Evolutionary conservation across 169 alveolate genomes (phyloP).

Genomic region (Pseudocohnilembus persalinus): DNA sequence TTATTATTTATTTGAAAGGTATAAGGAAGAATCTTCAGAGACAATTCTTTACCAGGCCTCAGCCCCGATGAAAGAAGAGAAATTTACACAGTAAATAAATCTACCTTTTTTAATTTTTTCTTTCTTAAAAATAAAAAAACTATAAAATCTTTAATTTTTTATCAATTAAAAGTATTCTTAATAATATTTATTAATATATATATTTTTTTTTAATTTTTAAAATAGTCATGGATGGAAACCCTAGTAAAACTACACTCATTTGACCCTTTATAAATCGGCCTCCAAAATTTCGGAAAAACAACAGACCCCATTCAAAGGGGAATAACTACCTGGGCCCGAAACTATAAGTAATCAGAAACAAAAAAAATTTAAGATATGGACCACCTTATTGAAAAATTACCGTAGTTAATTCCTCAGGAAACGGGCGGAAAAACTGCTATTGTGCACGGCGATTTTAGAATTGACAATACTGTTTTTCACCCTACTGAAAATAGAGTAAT

Average conservation of each 20-base stretch:
- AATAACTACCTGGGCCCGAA: slow-evolving; percentile 33
- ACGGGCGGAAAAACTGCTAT: slow-evolving; percentile 14
- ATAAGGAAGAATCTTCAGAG: slow-evolving; percentile 47
- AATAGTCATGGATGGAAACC: not conserved
- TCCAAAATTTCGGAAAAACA: slow-evolving; percentile 19
- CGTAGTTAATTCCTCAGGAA: slow-evolving; percentile 21
- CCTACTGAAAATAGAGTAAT: slow-evolving; percentile 38
- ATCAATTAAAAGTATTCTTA: no score
- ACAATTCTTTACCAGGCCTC: slow-evolving; percentile 19
- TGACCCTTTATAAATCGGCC: slow-evolving; percentile 17
- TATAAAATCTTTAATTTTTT: not conserved
- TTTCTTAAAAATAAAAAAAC: no score
- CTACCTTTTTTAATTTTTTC: no score
- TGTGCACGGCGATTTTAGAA: slow-evolving; percentile 51
- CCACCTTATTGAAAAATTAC: slow-evolving; percentile 23
- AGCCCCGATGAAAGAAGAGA: slow-evolving; percentile 36
- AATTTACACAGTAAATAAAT: slow-evolving; percentile 15
- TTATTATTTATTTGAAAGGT: not conserved
- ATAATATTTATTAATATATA: no score
- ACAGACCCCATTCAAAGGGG: slow-evolving; percentile 19
- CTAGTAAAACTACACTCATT: slow-evolving; percentile 33
- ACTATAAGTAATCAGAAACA: slow-evolving; percentile 40
- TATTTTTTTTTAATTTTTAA: no score
- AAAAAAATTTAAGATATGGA: slow-evolving; percentile 26
- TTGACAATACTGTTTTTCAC: slow-evolving; percentile 48